Percentiles rank a stretch among this genome's conserved stretches.
phyloP scores from a whole-genome alignment of 352 stramenopile genomes.

The Phytopythium litorale region DNA sequence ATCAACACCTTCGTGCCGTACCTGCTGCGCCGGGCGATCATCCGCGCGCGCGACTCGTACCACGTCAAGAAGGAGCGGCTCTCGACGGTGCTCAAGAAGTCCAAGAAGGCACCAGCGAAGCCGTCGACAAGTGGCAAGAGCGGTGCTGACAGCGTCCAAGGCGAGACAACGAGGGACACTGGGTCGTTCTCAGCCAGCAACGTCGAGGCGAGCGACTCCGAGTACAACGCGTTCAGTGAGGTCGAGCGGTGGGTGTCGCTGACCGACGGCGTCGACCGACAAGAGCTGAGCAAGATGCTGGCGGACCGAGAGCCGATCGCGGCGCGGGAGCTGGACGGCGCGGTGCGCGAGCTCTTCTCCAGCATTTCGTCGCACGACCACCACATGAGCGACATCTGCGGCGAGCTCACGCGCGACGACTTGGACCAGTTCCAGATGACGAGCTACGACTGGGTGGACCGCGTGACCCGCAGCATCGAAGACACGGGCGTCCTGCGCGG shows the following conservation, averaged over 20 bases:
- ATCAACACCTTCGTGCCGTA: conserved; percentile 68
- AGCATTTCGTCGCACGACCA: conserved; percentile 40
- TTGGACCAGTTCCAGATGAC: conserved; percentile 44
- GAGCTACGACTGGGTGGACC: conserved; percentile 58
- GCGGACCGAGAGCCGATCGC: conserved; percentile 33
- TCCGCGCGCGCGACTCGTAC: conserved; percentile 46
- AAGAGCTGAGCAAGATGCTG: conserved; percentile 28
- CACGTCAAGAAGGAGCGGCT: conserved; percentile 49
- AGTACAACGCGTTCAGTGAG: conserved; percentile 17
- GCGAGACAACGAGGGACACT: not conserved
- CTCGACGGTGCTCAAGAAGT: conserved; percentile 18
- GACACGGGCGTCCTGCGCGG: conserved; percentile 25
- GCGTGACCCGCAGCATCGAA: conserved; percentile 36
- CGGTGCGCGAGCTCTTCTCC: conserved; percentile 33
- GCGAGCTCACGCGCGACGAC: conserved; percentile 28
- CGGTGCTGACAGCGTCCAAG: not conserved
- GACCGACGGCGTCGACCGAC: conserved; percentile 24
- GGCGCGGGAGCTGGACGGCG: conserved; percentile 30
- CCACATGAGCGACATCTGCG: conserved; percentile 49
- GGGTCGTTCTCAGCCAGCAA: not conserved
- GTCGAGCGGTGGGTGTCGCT: conserved; percentile 26
- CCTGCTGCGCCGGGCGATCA: conserved; percentile 39
- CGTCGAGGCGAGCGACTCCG: conserved; percentile 9
- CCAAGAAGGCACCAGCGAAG: not conserved
- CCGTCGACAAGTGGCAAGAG: not conserved